phyloP scores from a whole-genome alignment of 2,329 filamentous ascomycete genomes.

The Zasmidium angulare region DNA sequence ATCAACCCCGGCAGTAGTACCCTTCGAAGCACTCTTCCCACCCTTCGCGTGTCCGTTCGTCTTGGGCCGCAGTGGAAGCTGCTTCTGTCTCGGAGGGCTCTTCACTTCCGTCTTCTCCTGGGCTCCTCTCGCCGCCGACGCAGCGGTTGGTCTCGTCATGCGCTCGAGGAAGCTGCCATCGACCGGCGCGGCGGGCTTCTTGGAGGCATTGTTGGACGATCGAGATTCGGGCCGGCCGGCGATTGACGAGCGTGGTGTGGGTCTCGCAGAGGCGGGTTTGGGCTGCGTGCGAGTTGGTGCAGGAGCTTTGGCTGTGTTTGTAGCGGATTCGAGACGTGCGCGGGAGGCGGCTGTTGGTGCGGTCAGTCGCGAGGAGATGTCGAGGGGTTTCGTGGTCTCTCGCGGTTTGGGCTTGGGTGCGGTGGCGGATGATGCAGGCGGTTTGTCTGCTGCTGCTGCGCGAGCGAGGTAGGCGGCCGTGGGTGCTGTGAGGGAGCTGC shows the following conservation, averaged over 20 bases:
- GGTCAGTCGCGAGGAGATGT: constrained; percentile 65
- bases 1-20: constrained; percentile 5
- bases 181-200: constrained; percentile 52
- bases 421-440: constrained; percentile 14
- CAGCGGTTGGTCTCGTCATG: constrained; percentile 76
- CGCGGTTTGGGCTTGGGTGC: constrained; percentile 50
- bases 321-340: constrained; percentile 54
- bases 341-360: constrained; percentile 70
- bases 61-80: constrained; percentile 14
- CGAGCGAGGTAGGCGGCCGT: constrained; percentile 35
- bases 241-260: constrained; percentile 39
- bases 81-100: constrained; percentile 36
- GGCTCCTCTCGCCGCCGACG: constrained; percentile 69
- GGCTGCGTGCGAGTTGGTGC: constrained; percentile 29
- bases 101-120: constrained; percentile 57
- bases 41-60: constrained; percentile 17
- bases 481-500: constrained; percentile 35
- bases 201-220: constrained; percentile 39
- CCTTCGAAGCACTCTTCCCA: constrained; percentile 4
- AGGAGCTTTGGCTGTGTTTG: constrained; percentile 25
- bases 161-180: constrained; percentile 74
- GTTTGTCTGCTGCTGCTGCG: constrained; percentile 24
- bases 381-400: constrained; percentile 68
- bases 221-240: constrained; percentile 47
- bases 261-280: constrained; percentile 33